Evolutionary conservation across 2,329 filamentous ascomycete species (phyloP).

Genomic region (Cercospora sp.): DNA sequence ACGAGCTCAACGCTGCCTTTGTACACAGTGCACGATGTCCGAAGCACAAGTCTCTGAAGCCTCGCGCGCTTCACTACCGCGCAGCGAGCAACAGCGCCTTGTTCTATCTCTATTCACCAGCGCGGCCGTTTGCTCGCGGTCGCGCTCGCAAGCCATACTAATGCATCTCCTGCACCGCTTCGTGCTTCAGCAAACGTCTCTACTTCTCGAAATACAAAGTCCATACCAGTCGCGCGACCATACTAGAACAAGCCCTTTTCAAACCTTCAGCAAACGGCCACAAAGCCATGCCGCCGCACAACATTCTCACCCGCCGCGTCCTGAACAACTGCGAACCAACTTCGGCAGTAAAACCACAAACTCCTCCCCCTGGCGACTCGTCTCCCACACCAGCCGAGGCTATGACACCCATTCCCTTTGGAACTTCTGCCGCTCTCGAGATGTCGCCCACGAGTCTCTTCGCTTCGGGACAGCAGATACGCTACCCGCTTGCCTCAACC

Average conservation of each 20-base stretch:
- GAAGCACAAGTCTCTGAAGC: neutral
- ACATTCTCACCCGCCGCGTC: neutral
- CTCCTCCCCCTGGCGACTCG: too few species aligned
- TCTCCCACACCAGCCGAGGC: neutral
- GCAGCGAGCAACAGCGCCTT: neutral
- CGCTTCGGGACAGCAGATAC: neutral
- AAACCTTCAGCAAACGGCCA: neutral
- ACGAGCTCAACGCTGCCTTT: neutral
- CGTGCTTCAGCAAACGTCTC: neutral
- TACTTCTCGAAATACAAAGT: neutral
- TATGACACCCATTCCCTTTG: neutral
- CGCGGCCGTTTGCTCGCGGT: neutral
- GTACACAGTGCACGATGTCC: neutral
- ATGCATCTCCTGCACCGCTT: neutral
- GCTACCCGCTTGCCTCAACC: neutral
- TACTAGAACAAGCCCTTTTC: neutral
- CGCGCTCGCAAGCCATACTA: neutral
- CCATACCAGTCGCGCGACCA: neutral
- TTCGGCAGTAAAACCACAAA: neutral
- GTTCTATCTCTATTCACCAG: neutral
- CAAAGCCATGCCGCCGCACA: neutral
- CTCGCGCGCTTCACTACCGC: neutral
- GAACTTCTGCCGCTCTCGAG: neutral
- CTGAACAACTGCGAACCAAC: neutral
- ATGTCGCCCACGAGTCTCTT: neutral